phyloP scores from a whole-genome alignment of 495 filamentous ascomycete species.

The Clohesyomyces aquaticus region DNA sequence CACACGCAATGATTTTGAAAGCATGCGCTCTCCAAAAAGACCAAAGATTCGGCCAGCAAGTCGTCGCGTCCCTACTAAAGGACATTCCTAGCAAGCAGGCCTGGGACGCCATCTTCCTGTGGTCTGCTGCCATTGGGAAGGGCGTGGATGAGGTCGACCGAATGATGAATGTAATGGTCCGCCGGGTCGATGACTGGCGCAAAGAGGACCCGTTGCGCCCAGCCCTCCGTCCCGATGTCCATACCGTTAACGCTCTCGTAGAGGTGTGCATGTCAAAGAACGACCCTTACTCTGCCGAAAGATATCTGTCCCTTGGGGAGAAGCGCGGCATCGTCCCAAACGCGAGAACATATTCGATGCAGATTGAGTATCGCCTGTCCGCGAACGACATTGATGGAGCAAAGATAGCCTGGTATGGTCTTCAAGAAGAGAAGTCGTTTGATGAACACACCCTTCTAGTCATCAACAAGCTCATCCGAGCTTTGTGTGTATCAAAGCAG shows the following conservation, averaged over 20 bases:
- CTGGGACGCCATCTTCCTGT: slow-evolving; percentile 75
- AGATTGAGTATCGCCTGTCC: slow-evolving; percentile 73
- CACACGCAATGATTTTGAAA: slow-evolving; percentile 45
- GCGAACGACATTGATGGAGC: slow-evolving; percentile 71
- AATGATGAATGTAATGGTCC: slow-evolving; percentile 66
- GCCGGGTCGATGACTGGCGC: slow-evolving; percentile 48
- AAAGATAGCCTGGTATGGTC: slow-evolving; percentile 61
- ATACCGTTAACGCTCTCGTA: slow-evolving; percentile 76
- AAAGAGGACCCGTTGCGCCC: slow-evolving; percentile 6
- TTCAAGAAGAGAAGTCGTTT: slow-evolving; percentile 58
- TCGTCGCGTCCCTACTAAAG: slow-evolving; percentile 64
- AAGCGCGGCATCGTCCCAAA: slow-evolving; percentile 67
- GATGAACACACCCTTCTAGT: slow-evolving; percentile 62
- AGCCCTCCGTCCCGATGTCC: slow-evolving; percentile 58
- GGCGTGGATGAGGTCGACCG: slow-evolving; percentile 69
- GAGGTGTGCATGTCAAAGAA: slow-evolving; percentile 68
- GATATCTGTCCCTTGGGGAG: slow-evolving; percentile 66
- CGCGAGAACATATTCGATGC: slow-evolving; percentile 68
- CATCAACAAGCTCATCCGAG: slow-evolving; percentile 75
- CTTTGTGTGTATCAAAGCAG: slow-evolving; percentile 63
- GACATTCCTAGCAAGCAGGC: slow-evolving; percentile 53
- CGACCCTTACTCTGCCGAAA: slow-evolving; percentile 71
- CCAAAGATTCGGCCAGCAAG: slow-evolving; percentile 62
- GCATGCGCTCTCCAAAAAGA: slow-evolving; percentile 64
- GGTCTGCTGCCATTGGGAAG: slow-evolving; percentile 72